These are phyloP conservation scores for Ramaria rubella DNA, from an alignment of 768 basidiomycete genomes.

Conservation along the genomic window DNA sequence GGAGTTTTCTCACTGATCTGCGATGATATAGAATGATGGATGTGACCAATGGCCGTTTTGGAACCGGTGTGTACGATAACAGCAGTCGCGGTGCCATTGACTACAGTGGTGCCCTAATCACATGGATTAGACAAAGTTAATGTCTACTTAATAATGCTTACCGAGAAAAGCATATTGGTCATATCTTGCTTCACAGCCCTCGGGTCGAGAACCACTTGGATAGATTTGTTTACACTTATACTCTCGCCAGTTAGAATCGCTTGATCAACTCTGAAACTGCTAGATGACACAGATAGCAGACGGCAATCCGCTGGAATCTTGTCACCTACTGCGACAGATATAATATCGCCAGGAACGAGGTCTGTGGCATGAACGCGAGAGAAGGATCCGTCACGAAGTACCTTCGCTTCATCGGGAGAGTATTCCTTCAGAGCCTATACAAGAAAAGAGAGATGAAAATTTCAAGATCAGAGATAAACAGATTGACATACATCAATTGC, in stretches of 20 bases:
- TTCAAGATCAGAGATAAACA: no score
- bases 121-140: neutral
- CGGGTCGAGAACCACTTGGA: constrained; percentile 58
- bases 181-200: constrained; percentile 96
- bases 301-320: constrained; percentile 94
- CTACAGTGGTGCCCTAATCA: constrained; percentile 84
- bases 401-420: constrained; percentile 94
- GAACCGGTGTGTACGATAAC: constrained; percentile 83
- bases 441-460: constrained; percentile 8
- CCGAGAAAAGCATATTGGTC: constrained; percentile 93
- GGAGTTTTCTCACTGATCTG: constrained; percentile 97
- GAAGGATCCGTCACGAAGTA: constrained; percentile 64
- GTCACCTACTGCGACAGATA: constrained; percentile 88
- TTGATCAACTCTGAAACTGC: constrained; percentile 92
- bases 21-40: constrained; percentile 91
- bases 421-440: constrained; percentile 90
- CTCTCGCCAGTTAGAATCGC: constrained; percentile 96
- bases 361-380: constrained; percentile 75
- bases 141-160: constrained; percentile 29
- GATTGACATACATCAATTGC: constrained; percentile 96
- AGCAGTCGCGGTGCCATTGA: constrained; percentile 85
- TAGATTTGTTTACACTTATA: constrained; percentile 76
- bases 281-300: constrained; percentile 82
- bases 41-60: constrained; percentile 90
- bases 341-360: constrained; percentile 92